These are phyloP conservation scores for Cryphonectria naterciae DNA, from an alignment of 2,329 filamentous ascomycete genomes.

Conservation along the genomic window DNA sequence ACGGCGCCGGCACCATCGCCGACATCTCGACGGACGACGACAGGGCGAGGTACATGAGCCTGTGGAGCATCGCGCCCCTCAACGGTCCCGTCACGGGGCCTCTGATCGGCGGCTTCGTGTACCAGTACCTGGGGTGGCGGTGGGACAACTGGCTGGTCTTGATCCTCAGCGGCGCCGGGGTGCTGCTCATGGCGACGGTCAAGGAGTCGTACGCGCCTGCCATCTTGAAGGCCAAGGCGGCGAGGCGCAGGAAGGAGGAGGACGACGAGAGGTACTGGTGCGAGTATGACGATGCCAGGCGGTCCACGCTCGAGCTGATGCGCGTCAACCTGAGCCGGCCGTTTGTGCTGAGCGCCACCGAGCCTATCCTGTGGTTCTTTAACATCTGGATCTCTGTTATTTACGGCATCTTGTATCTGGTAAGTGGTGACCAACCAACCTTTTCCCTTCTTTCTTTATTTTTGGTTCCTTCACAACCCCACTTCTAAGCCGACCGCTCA, in stretches of 20 bases:
- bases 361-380: conserved; percentile 79
- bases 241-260: conserved; percentile 66
- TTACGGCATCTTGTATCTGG: conserved; percentile 70
- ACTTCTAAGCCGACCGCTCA: not conserved
- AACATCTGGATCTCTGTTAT: conserved; percentile 77
- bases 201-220: conserved; percentile 78
- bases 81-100: conserved; percentile 69
- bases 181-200: conserved; percentile 61
- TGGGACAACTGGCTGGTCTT: conserved; percentile 85
- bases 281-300: conserved; percentile 71
- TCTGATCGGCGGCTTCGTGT: conserved; percentile 81
- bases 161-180: conserved; percentile 69
- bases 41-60: conserved; percentile 78
- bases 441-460: not conserved
- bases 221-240: conserved; percentile 69
- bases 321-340: conserved; percentile 78
- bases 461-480: not conserved
- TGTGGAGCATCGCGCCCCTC: conserved; percentile 83
- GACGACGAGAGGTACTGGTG: conserved; percentile 77
- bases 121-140: conserved; percentile 78
- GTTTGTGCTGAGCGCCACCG: conserved; percentile 75
- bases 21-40: conserved; percentile 83
- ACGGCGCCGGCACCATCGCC: conserved; percentile 79
- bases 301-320: conserved; percentile 67
- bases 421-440: conserved; percentile 12